A percentile compares a stretch with the other conserved stretches of the same genome.
Evolutionary conservation across 2,329 filamentous ascomycete species (phyloP).

Genomic region (Trichoderma semiorbis): DNA sequence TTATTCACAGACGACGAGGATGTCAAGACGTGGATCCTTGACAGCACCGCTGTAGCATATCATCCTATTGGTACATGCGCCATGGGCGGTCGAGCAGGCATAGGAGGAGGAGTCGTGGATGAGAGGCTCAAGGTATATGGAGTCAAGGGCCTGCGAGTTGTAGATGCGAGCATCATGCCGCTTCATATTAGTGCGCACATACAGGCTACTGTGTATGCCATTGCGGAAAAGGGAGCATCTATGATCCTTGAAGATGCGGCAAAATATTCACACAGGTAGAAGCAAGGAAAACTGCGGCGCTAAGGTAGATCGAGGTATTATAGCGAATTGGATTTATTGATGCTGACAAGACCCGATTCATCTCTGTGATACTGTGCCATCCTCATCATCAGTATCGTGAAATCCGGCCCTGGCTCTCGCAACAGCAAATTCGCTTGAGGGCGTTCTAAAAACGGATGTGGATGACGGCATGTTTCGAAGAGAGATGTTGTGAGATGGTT

Average conservation of each 20-base stretch:
- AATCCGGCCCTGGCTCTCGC: constrained; percentile 8
- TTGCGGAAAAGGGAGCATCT: constrained; percentile 32
- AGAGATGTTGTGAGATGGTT: constrained; percentile 7
- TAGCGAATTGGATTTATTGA: not conserved
- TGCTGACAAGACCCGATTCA: not conserved
- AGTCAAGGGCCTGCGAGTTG: constrained; percentile 24
- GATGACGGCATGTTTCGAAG: constrained; percentile 18
- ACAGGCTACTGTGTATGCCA: constrained; percentile 31
- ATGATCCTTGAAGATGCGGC: constrained; percentile 29
- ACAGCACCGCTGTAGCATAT: constrained; percentile 32
- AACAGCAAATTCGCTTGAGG: constrained; percentile 12
- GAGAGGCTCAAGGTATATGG: constrained; percentile 27
- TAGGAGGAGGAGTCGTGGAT: constrained; percentile 31
- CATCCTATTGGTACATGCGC: constrained; percentile 40
- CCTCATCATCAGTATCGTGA: not conserved
- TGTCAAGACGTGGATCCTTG: constrained; percentile 27
- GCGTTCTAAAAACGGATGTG: constrained; percentile 17
- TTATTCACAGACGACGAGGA: constrained; percentile 19
- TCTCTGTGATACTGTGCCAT: not conserved
- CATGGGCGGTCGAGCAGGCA: constrained; percentile 31
- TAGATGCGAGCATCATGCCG: constrained; percentile 28
- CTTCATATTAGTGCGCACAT: constrained; percentile 28
- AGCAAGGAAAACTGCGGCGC: not conserved
- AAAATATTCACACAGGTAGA: not conserved
- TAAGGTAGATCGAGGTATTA: not conserved